phyloP scores from a whole-genome alignment of 2,329 filamentous ascomycete genomes.

The Metarhizium robertsii region DNA sequence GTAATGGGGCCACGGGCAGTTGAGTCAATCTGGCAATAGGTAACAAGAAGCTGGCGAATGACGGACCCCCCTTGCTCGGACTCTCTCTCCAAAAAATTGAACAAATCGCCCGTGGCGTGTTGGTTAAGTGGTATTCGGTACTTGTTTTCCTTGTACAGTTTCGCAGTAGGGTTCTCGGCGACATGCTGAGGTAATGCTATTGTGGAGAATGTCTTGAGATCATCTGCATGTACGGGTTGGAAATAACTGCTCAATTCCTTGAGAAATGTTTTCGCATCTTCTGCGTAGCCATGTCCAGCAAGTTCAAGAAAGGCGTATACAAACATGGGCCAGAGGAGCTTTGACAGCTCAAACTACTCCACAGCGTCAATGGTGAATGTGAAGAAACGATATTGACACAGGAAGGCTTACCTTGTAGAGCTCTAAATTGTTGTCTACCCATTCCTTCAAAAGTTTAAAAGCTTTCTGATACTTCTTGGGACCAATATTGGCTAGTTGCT shows the following conservation, averaged over 20 bases:
- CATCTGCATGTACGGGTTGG: slow-evolving; percentile 68
- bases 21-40: slow-evolving; percentile 48
- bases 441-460: slow-evolving; percentile 64
- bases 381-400: background rate
- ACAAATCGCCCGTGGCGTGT: slow-evolving; percentile 70
- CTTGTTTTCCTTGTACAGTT: slow-evolving; percentile 75
- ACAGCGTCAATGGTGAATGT: background rate
- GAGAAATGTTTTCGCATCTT: slow-evolving; percentile 68
- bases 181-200: slow-evolving; percentile 72
- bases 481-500: slow-evolving; percentile 58
- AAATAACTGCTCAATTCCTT: slow-evolving; percentile 59
- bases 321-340: slow-evolving; percentile 87
- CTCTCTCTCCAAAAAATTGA: slow-evolving; percentile 85
- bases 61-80: slow-evolving; percentile 70
- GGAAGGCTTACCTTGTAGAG: slow-evolving; percentile 66
- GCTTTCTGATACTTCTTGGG: slow-evolving; percentile 70
- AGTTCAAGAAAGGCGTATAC: slow-evolving; percentile 87
- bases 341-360: slow-evolving; percentile 68
- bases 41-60: slow-evolving; percentile 63
- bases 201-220: slow-evolving; percentile 64
- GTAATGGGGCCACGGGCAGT: slow-evolving; percentile 54
- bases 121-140: slow-evolving; percentile 87
- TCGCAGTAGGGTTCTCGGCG: slow-evolving; percentile 64
- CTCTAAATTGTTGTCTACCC: slow-evolving; percentile 87
- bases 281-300: slow-evolving; percentile 59